A percentile compares a stretch with the other conserved stretches of the same genome.
Conservation (phyloP, 805 yeast genomes). For the Candida ficus region DNA sequence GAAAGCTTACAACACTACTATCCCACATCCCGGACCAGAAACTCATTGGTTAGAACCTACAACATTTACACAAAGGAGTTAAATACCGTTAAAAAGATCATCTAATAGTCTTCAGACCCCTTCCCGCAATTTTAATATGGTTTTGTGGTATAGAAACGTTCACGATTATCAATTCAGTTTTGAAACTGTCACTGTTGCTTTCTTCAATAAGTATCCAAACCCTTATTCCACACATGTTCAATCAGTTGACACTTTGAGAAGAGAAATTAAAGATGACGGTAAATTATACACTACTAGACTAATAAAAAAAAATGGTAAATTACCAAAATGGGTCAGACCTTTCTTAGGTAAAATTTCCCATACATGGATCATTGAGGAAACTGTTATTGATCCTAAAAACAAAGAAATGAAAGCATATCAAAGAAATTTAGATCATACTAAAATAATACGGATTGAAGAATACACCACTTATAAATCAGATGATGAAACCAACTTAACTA, state of each 20-base stretch:
- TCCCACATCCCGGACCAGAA: too few species aligned
- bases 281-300: conserved; percentile 66
- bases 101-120: not conserved
- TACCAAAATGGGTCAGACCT: conserved; percentile 76
- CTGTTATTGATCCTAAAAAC: conserved; percentile 59
- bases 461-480: conserved; percentile 48
- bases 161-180: conserved; percentile 63
- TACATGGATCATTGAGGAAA: conserved; percentile 77
- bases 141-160: conserved; percentile 50
- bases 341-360: conserved; percentile 65
- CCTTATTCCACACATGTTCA: conserved; percentile 85
- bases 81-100: too few species aligned
- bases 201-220: conserved; percentile 64
- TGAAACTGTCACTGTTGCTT: conserved; percentile 68
- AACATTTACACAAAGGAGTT: too few species aligned
- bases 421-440: conserved; percentile 78
- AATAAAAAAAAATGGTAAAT: conserved; percentile 70
- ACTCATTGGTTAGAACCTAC: too few species aligned
- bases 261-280: conserved; percentile 54
- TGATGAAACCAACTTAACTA: conserved; percentile 30
- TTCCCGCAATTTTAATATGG: conserved; percentile 38
- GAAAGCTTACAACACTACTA: too few species aligned
- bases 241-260: conserved; percentile 72
- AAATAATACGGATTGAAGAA: conserved; percentile 76
- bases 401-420: conserved; percentile 62